Conservation (phyloP, 2,329 filamentous ascomycete species). For the Xylaria arbuscula region DNA sequence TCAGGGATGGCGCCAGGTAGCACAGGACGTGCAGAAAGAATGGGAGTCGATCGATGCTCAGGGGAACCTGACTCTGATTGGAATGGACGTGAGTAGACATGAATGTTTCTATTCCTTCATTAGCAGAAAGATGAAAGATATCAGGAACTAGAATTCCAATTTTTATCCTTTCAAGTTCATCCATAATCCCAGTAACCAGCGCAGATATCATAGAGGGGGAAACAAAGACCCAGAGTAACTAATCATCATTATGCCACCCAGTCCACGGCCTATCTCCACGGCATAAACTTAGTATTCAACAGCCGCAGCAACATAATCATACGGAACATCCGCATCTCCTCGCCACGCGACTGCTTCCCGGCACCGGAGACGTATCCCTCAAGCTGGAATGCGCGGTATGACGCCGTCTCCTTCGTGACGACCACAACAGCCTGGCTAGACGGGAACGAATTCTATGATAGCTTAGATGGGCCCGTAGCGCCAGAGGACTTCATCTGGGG, state of each 20-base stretch:
- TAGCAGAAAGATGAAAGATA: neutral
- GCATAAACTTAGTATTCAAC: constrained; percentile 40
- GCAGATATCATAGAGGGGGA: neutral
- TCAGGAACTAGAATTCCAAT: neutral
- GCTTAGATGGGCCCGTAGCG: constrained; percentile 23
- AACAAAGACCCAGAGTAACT: neutral
- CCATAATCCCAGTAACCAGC: neutral
- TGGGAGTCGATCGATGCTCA: constrained; percentile 39
- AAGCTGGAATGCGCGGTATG: constrained; percentile 42
- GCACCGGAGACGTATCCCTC: constrained; percentile 37
- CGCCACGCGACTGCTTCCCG: constrained; percentile 41
- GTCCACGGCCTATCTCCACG: constrained; percentile 35
- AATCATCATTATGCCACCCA: neutral
- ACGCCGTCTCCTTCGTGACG: constrained; percentile 38
- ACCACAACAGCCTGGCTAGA: constrained; percentile 39
- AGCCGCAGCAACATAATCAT: constrained; percentile 39
- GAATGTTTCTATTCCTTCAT: neutral
- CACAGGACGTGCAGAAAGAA: constrained; percentile 40
- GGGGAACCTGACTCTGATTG: constrained; percentile 41
- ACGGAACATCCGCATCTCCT: constrained; percentile 36
- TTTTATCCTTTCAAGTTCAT: neutral
- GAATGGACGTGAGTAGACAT: constrained; percentile 34
- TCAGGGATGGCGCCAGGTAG: constrained; percentile 40
- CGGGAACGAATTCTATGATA: constrained; percentile 39
- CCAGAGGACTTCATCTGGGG: constrained; percentile 39